phyloP scores from a whole-genome alignment of 345 rosid genomes.

The Moringa oleifera region DNA sequence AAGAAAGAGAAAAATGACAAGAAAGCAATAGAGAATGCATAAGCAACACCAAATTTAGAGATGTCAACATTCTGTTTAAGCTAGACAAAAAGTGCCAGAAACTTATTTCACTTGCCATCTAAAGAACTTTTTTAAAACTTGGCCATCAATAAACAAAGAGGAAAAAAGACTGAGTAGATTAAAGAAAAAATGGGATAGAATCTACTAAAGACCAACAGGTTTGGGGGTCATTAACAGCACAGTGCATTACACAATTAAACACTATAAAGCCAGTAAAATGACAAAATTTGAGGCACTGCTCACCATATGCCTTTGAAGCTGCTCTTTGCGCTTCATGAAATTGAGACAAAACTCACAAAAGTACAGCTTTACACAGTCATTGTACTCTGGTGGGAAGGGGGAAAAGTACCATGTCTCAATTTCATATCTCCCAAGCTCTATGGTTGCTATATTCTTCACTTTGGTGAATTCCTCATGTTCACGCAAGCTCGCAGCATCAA shows the following conservation, averaged over 20 bases:
- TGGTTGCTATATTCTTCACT: conserved; percentile 95
- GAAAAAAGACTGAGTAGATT: not conserved
- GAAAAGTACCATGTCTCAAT: conserved; percentile 99
- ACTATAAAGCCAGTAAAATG: not conserved
- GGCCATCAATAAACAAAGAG: not conserved
- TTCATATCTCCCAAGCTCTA: conserved; percentile 98
- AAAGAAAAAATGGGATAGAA: not conserved
- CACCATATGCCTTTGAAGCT: conserved; percentile 99
- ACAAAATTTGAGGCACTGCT: conserved; percentile 25
- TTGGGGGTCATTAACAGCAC: not conserved
- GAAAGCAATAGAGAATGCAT: not conserved
- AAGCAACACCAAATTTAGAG: not conserved
- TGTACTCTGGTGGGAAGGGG: conserved; percentile 97
- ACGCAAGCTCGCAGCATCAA: conserved; percentile 98
- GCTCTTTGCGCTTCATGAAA: conserved; percentile 98
- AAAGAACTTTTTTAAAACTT: not conserved
- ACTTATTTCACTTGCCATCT: not conserved
- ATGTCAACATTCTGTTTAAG: not conserved
- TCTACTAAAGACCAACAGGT: not conserved
- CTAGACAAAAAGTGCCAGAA: not conserved
- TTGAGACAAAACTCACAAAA: conserved; percentile 99
- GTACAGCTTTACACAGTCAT: conserved; percentile 86
- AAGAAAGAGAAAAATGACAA: too few species aligned
- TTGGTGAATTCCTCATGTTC: conserved; percentile 99
- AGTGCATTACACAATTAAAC: not conserved